Percentiles rank a stretch among this genome's conserved stretches.
Conservation (phyloP, 2,329 filamentous ascomycete species). For the Colletotrichum salicis region DNA sequence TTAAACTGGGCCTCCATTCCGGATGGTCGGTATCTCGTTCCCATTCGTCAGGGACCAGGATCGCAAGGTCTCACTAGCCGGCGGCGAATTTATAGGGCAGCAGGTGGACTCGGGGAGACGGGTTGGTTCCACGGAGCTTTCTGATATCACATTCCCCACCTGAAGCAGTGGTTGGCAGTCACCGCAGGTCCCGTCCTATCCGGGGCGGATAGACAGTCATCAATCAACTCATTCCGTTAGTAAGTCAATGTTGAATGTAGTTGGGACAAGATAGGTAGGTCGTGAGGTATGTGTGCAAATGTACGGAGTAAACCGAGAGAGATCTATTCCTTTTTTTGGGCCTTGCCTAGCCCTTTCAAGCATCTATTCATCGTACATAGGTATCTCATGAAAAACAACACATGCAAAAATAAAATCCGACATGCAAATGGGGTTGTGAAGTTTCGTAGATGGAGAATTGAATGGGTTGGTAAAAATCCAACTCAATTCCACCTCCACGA, state of each 20-base stretch:
- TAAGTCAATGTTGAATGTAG: neutral
- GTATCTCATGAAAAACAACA: neutral
- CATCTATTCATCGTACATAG: neutral
- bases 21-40: conserved; percentile 13
- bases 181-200: neutral
- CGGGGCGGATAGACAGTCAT: neutral
- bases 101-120: too few relatives aligned
- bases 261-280: neutral
- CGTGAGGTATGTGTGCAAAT: too few relatives aligned
- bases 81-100: neutral
- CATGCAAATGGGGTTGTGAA: neutral
- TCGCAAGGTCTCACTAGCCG: neutral
- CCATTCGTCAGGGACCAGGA: conserved; percentile 10
- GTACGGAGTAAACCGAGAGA: neutral
- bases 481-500: too few relatives aligned
- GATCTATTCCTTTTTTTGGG: neutral
- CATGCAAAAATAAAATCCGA: neutral
- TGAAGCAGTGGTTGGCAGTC: neutral
- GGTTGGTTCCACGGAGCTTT: neutral
- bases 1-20: conserved; percentile 1
- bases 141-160: conserved; percentile 4
- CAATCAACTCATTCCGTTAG: neutral
- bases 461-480: too few relatives aligned
- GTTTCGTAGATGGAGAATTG: too few relatives aligned
- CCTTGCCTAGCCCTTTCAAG: neutral